phyloP scores from a whole-genome alignment of 805 yeast species.

The Candida parachauliodes region DNA sequence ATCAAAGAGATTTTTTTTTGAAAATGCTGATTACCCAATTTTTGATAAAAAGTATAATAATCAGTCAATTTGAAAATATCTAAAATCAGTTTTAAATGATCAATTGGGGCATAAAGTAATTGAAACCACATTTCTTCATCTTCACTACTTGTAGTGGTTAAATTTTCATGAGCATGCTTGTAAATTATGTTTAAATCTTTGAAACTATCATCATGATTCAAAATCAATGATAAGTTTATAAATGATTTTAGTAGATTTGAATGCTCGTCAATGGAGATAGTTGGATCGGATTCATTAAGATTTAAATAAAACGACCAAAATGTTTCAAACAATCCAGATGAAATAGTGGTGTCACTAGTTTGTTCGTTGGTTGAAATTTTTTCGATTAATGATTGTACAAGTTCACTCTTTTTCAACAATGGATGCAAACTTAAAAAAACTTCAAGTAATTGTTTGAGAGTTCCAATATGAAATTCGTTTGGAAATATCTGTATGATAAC shows the following conservation, averaged over 20 bases:
- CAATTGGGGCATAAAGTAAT: slow-evolving; percentile 48
- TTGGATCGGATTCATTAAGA: slow-evolving; percentile 56
- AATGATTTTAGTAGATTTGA: slow-evolving; percentile 64
- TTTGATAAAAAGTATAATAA: slow-evolving; percentile 50
- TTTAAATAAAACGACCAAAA: slow-evolving; percentile 65
- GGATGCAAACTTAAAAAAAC: slow-evolving; percentile 69
- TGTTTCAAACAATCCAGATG: slow-evolving; percentile 45
- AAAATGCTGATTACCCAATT: slow-evolving; percentile 46
- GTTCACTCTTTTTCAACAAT: slow-evolving; percentile 60
- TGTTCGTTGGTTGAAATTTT: slow-evolving; percentile 62
- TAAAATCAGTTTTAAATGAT: slow-evolving; percentile 36
- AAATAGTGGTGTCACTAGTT: slow-evolving; percentile 13
- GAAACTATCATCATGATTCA: slow-evolving; percentile 60
- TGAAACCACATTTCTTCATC: slow-evolving; percentile 40
- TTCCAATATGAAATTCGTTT: slow-evolving; percentile 79
- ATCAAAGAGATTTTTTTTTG: slow-evolving; percentile 58
- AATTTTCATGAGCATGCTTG: slow-evolving; percentile 48
- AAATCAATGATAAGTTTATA: slow-evolving; percentile 58
- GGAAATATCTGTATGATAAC: slow-evolving; percentile 94
- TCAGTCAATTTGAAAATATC: slow-evolving; percentile 43
- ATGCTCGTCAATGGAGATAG: slow-evolving; percentile 63
- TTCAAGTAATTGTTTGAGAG: slow-evolving; percentile 63
- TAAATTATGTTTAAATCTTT: slow-evolving; percentile 61
- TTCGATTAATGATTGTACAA: slow-evolving; percentile 68
- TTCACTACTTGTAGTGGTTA: slow-evolving; percentile 15